Base-by-base conservation (phyloP, 2,329 filamentous ascomycete genomes). In the Dichotomopilus funicola region DNA sequence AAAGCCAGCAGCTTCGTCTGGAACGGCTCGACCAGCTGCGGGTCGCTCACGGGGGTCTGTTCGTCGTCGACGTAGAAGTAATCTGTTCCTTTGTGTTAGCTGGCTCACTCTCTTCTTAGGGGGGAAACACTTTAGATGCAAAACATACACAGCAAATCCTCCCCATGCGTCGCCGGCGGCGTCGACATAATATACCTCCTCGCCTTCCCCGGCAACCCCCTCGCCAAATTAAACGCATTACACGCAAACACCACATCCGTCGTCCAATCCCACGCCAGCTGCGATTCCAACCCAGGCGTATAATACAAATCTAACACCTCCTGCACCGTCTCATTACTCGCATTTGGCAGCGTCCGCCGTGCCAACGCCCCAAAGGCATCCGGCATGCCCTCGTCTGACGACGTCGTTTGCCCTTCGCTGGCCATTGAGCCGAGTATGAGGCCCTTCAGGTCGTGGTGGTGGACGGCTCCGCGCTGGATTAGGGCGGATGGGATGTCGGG, bases 221-320 rank as follows among this genome's bases (percentile, higher is more conserved):
- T 27, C 2, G 62, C 62, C 2, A 64, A 13, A 51, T 60, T 61
- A 36, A 55, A 51, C 11, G 58, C 57, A 46, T 57, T 63, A 51
- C 62, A 65, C 2, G 59, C 55, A 50, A 62, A 64, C n/a, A 61
- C 51, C 3, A 55, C 53, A 19, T 65, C 62, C 12, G 59, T 63
- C 11, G 61, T 64, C 61, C 60, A 64, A 34, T 65, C 62, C 61
- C 62, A 64, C 8, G 63, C 62, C 35, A 64, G 41, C 50, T 60
- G 45, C 9, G 42, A 49, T 5, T 57, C 56, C 7, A 49, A 46
- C 4, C 43, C 46, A 12, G 51, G 36, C 31, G 46, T 42, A n/a
- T 57, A 47, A 50, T 63, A 63, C 59, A 5, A 54, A 35, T 5
- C 41, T 31, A 7, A 19, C 59, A 54, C 9, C 8, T 6, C n/a